phyloP scores from a whole-genome alignment of 2,329 filamentous ascomycete genomes.

The Didymellaceae sp. region DNA sequence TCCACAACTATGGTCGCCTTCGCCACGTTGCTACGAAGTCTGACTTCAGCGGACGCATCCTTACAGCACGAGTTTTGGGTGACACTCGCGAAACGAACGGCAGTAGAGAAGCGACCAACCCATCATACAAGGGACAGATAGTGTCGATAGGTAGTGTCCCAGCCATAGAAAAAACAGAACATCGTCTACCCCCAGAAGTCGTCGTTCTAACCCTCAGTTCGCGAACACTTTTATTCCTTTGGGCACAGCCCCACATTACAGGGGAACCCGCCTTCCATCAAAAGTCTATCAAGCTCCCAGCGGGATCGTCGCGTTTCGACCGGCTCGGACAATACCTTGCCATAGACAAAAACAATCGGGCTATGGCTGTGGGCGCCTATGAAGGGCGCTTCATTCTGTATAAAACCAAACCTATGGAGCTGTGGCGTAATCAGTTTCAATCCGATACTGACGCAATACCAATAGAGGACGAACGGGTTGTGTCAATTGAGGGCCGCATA shows the following conservation, averaged over 20 bases:
- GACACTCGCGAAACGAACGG: slow-evolving; percentile 33
- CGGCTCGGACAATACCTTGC: slow-evolving; percentile 71
- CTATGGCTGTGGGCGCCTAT: slow-evolving; percentile 72
- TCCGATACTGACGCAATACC: slow-evolving; percentile 59
- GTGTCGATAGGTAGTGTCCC: slow-evolving; percentile 23
- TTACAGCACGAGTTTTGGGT: slow-evolving; percentile 79
- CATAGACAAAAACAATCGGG: slow-evolving; percentile 74
- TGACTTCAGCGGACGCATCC: slow-evolving; percentile 80
- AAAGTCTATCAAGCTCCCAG: slow-evolving; percentile 65
- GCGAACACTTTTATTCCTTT: slow-evolving; percentile 78
- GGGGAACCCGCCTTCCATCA: slow-evolving; percentile 66
- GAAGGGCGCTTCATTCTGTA: slow-evolving; percentile 75
- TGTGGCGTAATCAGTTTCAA: slow-evolving; percentile 56
- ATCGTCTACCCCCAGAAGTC: slow-evolving; percentile 71
- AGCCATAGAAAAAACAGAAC: slow-evolving; percentile 28
- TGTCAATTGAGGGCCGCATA: slow-evolving; percentile 69
- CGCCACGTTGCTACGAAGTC: slow-evolving; percentile 77
- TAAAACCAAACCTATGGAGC: slow-evolving; percentile 65
- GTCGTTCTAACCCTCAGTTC: slow-evolving; percentile 78
- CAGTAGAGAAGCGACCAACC: slow-evolving; percentile 27
- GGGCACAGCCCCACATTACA: slow-evolving; percentile 58
- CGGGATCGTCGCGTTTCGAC: slow-evolving; percentile 59
- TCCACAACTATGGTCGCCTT: slow-evolving; percentile 72
- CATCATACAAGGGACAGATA: slow-evolving; percentile 21
- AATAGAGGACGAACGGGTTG: slow-evolving; percentile 60